These are phyloP conservation scores for Cyberlindnera bimundalis DNA, from an alignment of 805 yeast species.

Conservation along the genomic window DNA sequence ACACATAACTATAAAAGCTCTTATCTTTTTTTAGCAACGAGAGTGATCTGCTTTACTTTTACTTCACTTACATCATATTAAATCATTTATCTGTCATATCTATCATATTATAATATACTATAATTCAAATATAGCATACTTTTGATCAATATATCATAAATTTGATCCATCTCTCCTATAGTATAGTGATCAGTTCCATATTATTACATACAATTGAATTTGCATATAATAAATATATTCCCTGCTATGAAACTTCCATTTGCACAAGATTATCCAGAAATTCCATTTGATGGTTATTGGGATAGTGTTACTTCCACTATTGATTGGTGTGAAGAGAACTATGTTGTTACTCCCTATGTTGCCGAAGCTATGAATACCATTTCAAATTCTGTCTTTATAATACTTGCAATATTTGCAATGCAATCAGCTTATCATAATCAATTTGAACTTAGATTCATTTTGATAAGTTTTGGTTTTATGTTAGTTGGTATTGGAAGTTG, in stretches of 20 bases:
- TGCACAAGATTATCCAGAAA: conserved; percentile 53
- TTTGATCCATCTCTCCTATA: too few species aligned
- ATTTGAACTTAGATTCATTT: conserved; percentile 66
- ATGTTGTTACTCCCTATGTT: conserved; percentile 76
- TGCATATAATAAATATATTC: not conserved
- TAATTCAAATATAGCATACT: too few species aligned
- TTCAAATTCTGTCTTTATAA: conserved; percentile 61
- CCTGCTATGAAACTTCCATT: conserved; percentile 36
- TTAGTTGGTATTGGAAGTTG: conserved; percentile 92
- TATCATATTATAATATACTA: too few species aligned
- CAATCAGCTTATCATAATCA: conserved; percentile 54
- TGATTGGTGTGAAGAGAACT: conserved; percentile 98
- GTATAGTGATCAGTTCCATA: too few species aligned
- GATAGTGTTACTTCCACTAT: conserved; percentile 89
- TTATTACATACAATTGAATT: not conserved
- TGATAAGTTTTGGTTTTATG: conserved; percentile 75
- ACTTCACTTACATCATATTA: too few species aligned
- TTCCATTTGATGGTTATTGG: conserved; percentile 65
- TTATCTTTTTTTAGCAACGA: too few species aligned
- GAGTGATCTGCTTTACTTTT: too few species aligned
- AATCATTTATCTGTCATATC: too few species aligned
- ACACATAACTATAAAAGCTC: too few species aligned
- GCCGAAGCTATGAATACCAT: conserved; percentile 89
- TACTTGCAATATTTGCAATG: conserved; percentile 62
- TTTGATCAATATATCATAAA: too few species aligned